Evolutionary conservation across 2,329 filamentous ascomycete genomes (phyloP), one percentile per base, ranked within the genome.

Genomic region (Neofusicoccum sp.): DNA sequence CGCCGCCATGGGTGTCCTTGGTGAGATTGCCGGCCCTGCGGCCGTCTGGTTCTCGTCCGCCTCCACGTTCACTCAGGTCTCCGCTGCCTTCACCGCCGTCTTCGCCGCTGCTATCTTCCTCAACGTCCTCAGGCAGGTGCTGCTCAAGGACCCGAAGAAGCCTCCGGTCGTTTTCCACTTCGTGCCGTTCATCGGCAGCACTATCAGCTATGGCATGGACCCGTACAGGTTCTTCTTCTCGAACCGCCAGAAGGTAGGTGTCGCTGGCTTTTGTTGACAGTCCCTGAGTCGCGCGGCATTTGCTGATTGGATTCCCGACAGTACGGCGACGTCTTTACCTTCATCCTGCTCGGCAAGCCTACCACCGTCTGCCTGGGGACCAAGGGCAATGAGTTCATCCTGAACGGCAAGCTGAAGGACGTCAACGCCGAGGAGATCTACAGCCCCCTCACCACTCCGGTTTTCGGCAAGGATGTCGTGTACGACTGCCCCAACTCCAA

Each of bases 151-250:
- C 68, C 85, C 89, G 56, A 89, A 92, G 60, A 78, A 82, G 65
- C 82, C 82, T 16, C 85, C 85, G 0, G 68, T 87, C 31, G 85
- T 87, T 51, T 87, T 87, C 74, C 85, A 87, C 74, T 84, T 79
- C 81, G 76, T 88, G 33, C 85, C 85, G 70, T 78, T 96, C 67
- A 83, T 99, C 70, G 93, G 93, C 65, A 97, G 89, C 80, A 97
- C 95, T 63, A 82, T 98, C 69, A 90, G 86, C 45, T 99, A 98
- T 78, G 93, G 93, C 75, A 97, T 97, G 77, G 91, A 98, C 71
- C 93, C 93, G 14, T 93, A 91, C 71, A 82, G 81, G 56, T 98
- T 97, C 83, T 96, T 97, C 80, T 82, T 83, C 62, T 68, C 82
- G 68, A 84, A 86, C 77, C 84, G 87, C 68, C 82, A 84, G 69